Conservation (phyloP, 768 basidiomycete species). For the Baorangia bicolor region DNA sequence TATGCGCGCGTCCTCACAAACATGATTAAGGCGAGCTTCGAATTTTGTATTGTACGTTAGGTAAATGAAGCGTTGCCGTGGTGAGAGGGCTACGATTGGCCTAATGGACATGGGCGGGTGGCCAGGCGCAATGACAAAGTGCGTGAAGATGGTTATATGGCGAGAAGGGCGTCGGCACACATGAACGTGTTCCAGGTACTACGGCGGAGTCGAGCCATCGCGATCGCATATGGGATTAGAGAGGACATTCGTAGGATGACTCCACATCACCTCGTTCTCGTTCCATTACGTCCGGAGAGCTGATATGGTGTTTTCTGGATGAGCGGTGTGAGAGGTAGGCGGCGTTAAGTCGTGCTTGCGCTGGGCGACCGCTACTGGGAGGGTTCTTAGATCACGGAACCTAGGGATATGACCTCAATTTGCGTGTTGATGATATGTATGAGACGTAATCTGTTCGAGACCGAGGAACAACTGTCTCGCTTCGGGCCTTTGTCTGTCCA, state of each 20-base stretch:
- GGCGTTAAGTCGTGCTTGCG: conserved; percentile 6
- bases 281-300: conserved; percentile 16
- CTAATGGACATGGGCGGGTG: not conserved
- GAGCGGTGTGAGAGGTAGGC: conserved; percentile 7
- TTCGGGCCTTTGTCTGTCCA: not conserved
- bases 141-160: conserved; percentile 1
- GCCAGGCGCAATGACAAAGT: not conserved
- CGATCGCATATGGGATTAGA: conserved; percentile 6
- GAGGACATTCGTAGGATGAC: not conserved
- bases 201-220: not conserved
- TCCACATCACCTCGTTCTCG: not conserved
- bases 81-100: not conserved
- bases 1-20: not conserved
- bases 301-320: not conserved
- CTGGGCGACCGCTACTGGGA: not conserved
- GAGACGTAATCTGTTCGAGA: conserved; percentile 8
- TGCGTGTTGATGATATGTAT: not conserved
- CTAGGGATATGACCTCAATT: conserved; percentile 9
- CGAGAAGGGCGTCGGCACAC: not conserved
- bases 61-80: conserved; percentile 11
- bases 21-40: conserved; percentile 4
- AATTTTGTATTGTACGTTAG: conserved; percentile 1
- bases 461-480: not conserved
- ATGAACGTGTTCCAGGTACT: not conserved
- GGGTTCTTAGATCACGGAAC: not conserved